A percentile compares a stretch with the other conserved stretches of the same genome.
These are phyloP conservation scores for Candida verbasci DNA, from an alignment of 805 yeast genomes.

Conservation along the genomic window DNA sequence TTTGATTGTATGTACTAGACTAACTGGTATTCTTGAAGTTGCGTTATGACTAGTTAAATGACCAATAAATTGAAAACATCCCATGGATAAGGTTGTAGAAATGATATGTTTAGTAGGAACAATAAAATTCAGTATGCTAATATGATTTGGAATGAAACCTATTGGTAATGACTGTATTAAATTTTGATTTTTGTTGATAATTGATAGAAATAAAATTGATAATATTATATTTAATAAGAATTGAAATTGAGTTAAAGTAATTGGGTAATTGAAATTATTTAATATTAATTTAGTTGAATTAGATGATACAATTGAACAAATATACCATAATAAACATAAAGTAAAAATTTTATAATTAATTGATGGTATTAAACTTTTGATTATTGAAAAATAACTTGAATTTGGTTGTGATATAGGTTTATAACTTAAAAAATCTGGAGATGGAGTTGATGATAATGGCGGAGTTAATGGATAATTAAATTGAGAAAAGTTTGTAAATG, in stretches of 20 bases:
- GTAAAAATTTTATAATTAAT: slow-evolving; percentile 18
- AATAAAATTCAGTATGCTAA: slow-evolving; percentile 37
- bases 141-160: slow-evolving; percentile 44
- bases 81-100: slow-evolving; percentile 85
- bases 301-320: slow-evolving; percentile 72
- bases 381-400: neutral
- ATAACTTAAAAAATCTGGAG: slow-evolving; percentile 6
- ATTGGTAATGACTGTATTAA: slow-evolving; percentile 32
- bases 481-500: slow-evolving; percentile 2
- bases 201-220: slow-evolving; percentile 28
- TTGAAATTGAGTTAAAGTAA: slow-evolving; percentile 86
- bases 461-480: slow-evolving; percentile 6
- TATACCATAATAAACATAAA: slow-evolving; percentile 76
- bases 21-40: slow-evolving; percentile 89
- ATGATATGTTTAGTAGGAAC: slow-evolving; percentile 52
- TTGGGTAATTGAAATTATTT: slow-evolving; percentile 67
- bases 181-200: slow-evolving; percentile 11
- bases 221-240: slow-evolving; percentile 66
- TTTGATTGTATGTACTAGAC: slow-evolving; percentile 90
- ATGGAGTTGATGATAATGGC: slow-evolving; percentile 7
- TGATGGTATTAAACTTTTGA: slow-evolving; percentile 16
- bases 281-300: slow-evolving; percentile 78
- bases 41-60: slow-evolving; percentile 90
- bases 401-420: neutral
- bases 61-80: slow-evolving; percentile 86